Evolutionary conservation across 2,329 filamentous ascomycete species (phyloP), one percentile per base, ranked within the genome.

Genomic region (Ploettnerulaceae sp.): DNA sequence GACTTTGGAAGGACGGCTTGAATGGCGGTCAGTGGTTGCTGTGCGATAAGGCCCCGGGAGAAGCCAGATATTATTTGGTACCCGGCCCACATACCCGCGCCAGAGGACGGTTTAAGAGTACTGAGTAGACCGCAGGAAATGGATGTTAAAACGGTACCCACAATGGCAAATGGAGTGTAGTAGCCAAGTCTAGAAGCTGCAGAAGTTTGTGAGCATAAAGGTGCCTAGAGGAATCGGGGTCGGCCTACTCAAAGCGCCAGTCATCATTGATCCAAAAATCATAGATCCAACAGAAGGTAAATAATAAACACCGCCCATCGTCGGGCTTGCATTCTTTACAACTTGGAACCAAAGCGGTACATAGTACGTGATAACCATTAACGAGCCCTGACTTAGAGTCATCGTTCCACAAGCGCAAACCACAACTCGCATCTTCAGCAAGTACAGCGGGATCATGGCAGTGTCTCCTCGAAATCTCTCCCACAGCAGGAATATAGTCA

Each of bases 101-200:
- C 24, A 7, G 55, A 51, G 6, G 14, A 47, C 2, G 58, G 45
- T 1, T 43, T 56, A 3, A 68, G 48, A 2, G 58, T 66, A 2
- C 57, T 61, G 15, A 68, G 29, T n/a, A 70, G 58, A 0, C 66
- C 67, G 8, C 56, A 55, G 11, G 57, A 61, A 32, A 67, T 53
- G 1, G 62, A 48, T 20, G 55, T 50, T 5, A 69, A 40, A 1
- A 55, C 54, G 14, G 55, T 57, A 1, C 67, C 61, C 1, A 55
- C 47, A 2, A 69, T 25, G 6, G 63, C 54, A 5, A 54, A 64
- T 3, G 63, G 64, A 11, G 59, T 52, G 37, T 63, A 64, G 41
- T 62, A 63, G n/a, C 65, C 65, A 2, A 61, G 28, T 26, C 54
- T 38, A 9, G 55, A 53, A 8, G 59, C 60, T 66, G 18, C 1